phyloP scores from a whole-genome alignment of 2,329 filamentous ascomycete genomes.

The Pestalotiopsis sp. region DNA sequence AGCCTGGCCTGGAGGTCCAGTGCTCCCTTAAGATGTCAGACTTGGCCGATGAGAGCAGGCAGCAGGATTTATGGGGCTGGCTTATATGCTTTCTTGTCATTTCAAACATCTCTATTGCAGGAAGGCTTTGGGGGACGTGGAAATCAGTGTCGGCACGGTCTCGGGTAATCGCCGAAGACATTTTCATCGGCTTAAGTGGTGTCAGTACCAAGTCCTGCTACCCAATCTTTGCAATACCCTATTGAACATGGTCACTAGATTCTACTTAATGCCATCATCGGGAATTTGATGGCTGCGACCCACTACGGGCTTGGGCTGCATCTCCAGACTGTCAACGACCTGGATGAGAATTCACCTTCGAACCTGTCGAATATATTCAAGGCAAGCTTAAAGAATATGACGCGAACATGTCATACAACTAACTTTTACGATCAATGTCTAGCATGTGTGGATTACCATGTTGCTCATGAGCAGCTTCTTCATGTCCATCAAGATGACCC shows the following conservation, averaged over 20 bases:
- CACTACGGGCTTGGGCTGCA: not conserved
- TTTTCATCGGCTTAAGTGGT: slow-evolving; percentile 22
- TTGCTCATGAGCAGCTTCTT: slow-evolving; percentile 26
- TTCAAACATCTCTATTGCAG: slow-evolving; percentile 20
- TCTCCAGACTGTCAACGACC: not conserved
- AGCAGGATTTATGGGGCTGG: slow-evolving; percentile 23
- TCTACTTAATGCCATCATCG: not conserved
- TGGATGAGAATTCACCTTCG: not conserved
- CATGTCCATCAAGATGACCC: slow-evolving; percentile 23
- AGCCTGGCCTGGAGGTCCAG: slow-evolving; percentile 76
- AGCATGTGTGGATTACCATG: slow-evolving; percentile 29
- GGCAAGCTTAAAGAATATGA: not conserved
- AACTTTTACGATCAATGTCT: not conserved
- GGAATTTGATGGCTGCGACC: not conserved
- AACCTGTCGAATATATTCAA: not conserved
- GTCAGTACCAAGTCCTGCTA: slow-evolving; percentile 15
- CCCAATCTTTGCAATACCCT: no score
- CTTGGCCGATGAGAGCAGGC: slow-evolving; percentile 16
- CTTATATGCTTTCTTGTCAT: slow-evolving; percentile 23
- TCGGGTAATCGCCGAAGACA: slow-evolving; percentile 21
- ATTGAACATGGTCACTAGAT: not conserved
- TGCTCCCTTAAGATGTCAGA: slow-evolving; percentile 8
- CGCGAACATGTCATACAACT: not conserved
- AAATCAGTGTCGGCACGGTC: slow-evolving; percentile 17
- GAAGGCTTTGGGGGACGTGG: slow-evolving; percentile 25